A percentile compares a stretch with the other conserved stretches of the same genome.
Evolutionary conservation across 257 asterid genomes (phyloP).

Genomic region (Gardenia jasminoides): DNA sequence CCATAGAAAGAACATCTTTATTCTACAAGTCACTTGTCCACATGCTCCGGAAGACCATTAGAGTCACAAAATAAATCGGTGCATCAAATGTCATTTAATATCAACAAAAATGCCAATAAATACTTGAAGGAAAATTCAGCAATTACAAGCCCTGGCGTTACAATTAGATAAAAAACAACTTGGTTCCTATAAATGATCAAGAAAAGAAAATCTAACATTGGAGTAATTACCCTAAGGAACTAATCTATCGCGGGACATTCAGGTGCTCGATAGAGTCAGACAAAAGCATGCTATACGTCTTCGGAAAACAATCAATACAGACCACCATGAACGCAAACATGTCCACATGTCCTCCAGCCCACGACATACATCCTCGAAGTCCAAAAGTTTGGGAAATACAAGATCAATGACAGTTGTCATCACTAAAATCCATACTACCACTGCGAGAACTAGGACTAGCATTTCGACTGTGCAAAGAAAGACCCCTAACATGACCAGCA

Average conservation of each 20-base stretch:
- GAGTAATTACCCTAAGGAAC: background rate
- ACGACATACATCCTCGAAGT: background rate
- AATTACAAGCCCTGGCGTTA: too few species aligned
- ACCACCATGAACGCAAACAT: constrained; percentile 3
- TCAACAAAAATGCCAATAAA: too few species aligned
- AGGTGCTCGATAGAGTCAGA: background rate
- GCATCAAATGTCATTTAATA: too few species aligned
- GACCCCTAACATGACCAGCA: constrained; percentile 56
- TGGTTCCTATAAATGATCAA: too few species aligned
- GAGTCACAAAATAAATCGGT: too few species aligned
- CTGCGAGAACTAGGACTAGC: constrained; percentile 66
- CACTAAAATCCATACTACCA: constrained; percentile 72
- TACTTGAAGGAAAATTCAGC: too few species aligned
- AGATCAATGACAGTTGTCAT: constrained; percentile 26
- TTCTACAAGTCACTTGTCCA: too few species aligned
- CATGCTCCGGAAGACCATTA: too few species aligned
- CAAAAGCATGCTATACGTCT: background rate
- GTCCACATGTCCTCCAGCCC: background rate
- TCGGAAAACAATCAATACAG: constrained; percentile 6
- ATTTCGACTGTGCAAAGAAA: constrained; percentile 79
- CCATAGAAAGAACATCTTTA: too few species aligned
- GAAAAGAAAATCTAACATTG: background rate
- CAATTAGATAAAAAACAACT: too few species aligned
- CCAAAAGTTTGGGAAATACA: background rate
- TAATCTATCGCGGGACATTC: background rate